phyloP scores from a whole-genome alignment of 139 green algal species.

The Picochlorum sp. region DNA sequence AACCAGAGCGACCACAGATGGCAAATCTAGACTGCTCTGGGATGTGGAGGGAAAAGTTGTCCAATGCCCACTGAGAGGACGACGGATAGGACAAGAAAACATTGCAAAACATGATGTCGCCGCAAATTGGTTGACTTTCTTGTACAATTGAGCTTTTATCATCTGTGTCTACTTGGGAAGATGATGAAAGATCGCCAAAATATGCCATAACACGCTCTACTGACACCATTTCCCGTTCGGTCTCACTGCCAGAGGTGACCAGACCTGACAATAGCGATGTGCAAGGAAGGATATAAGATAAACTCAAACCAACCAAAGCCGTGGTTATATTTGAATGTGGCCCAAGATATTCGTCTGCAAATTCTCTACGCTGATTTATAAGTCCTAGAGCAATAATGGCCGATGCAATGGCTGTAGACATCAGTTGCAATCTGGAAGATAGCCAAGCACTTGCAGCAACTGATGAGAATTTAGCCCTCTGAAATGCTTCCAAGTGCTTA shows the following conservation, averaged over 20 bases:
- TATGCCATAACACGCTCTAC: constrained; percentile 55
- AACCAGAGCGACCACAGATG: constrained; percentile 45
- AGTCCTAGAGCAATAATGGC: constrained; percentile 45
- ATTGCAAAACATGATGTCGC: constrained; percentile 4
- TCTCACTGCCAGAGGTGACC: constrained; percentile 60
- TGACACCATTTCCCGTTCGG: constrained; percentile 73
- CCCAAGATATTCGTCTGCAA: background rate
- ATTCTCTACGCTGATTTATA: background rate
- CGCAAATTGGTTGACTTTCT: too few relatives aligned
- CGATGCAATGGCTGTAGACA: constrained; percentile 57
- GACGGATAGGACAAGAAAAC: constrained; percentile 42
- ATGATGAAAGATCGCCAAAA: background rate
- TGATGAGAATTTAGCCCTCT: constrained; percentile 33
- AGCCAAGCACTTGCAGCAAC: constrained; percentile 55
- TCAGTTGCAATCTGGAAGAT: constrained; percentile 63
- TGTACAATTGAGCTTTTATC: background rate
- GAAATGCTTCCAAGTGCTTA: constrained; percentile 22
- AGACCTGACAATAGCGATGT: constrained; percentile 66
- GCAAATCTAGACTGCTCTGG: constrained; percentile 27
- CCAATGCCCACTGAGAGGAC: constrained; percentile 26
- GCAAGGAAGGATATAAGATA: constrained; percentile 74
- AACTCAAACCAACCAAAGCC: constrained; percentile 53
- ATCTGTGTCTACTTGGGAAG: background rate
- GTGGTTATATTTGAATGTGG: background rate
- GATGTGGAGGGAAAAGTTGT: constrained; percentile 28